These are phyloP conservation scores for Globisporangium rhizosaccharum DNA, from an alignment of 352 stramenopile genomes.

Conservation along the genomic window DNA sequence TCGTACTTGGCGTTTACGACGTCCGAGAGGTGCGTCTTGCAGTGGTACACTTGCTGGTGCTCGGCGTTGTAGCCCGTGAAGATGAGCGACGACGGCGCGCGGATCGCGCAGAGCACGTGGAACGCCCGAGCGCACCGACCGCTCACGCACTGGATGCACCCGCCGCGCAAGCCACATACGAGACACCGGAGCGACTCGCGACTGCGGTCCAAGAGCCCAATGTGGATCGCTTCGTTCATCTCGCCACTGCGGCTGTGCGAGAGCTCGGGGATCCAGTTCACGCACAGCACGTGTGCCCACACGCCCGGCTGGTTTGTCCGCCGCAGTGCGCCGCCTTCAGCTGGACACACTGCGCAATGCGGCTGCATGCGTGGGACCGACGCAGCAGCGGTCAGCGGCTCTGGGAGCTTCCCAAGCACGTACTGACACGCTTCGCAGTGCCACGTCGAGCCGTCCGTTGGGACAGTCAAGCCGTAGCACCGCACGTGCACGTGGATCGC, in stretches of 20 bases:
- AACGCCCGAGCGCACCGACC: slow-evolving; percentile 78
- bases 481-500: slow-evolving; percentile 64
- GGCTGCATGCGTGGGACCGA: slow-evolving; percentile 24
- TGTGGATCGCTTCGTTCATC: slow-evolving; percentile 61
- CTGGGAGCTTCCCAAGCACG: slow-evolving; percentile 12
- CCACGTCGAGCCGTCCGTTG: slow-evolving; percentile 38
- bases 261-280: slow-evolving; percentile 87
- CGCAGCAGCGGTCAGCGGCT: not conserved
- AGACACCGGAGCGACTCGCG: slow-evolving; percentile 70
- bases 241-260: slow-evolving; percentile 52
- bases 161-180: slow-evolving; percentile 75
- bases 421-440: slow-evolving; percentile 62
- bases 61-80: slow-evolving; percentile 81
- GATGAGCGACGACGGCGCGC: slow-evolving; percentile 52
- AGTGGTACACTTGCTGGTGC: slow-evolving; percentile 82
- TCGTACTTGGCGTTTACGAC: slow-evolving; percentile 52
- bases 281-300: slow-evolving; percentile 81
- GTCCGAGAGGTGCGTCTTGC: slow-evolving; percentile 67
- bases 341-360: slow-evolving; percentile 63
- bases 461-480: slow-evolving; percentile 66
- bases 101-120: slow-evolving; percentile 79
- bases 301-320: slow-evolving; percentile 48
- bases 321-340: slow-evolving; percentile 67
- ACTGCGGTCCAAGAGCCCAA: slow-evolving; percentile 56
- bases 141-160: slow-evolving; percentile 86